A percentile compares a stretch with the other conserved stretches of the same genome.
Evolutionary conservation across 1,284 basidiomycete species (phyloP).

Genomic region (Wolfiporia cocos): DNA sequence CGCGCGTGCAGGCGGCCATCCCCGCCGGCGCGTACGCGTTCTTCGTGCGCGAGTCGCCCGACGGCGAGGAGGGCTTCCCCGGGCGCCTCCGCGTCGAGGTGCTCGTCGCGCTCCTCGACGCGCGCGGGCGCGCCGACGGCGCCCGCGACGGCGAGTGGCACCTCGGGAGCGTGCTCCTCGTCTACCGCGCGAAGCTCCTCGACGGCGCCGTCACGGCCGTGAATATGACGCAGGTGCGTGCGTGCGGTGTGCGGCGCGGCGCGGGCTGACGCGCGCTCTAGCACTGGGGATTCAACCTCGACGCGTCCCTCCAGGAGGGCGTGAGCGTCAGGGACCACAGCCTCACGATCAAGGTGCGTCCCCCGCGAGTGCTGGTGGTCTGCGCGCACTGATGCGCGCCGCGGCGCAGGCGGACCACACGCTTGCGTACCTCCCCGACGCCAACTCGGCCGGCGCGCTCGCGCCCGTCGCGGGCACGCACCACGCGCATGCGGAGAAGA

Average conservation of each 20-base stretch:
- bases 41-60: conserved; percentile 52
- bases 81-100: conserved; percentile 56
- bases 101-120: conserved; percentile 48
- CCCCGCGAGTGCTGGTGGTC: too few relatives aligned
- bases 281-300: conserved; percentile 81
- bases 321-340: too few relatives aligned
- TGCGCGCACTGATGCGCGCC: too few relatives aligned
- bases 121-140: conserved; percentile 31
- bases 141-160: conserved; percentile 34
- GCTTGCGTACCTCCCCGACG: too few relatives aligned
- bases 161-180: conserved; percentile 56
- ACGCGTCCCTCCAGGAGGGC: too few relatives aligned
- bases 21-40: conserved; percentile 43
- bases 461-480: too few relatives aligned
- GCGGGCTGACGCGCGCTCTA: conserved; percentile 21
- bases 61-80: conserved; percentile 65
- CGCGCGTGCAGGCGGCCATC: conserved; percentile 28
- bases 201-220: conserved; percentile 56
- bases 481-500: too few relatives aligned
- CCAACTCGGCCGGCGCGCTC: too few relatives aligned
- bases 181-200: conserved; percentile 60
- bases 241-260: too few relatives aligned
- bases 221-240: conserved; percentile 63
- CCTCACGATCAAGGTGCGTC: too few relatives aligned
- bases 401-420: too few relatives aligned